A percentile compares a stretch with the other conserved stretches of the same genome.
phyloP scores from a whole-genome alignment of 495 filamentous ascomycete species.

The Penicillium samsonianum region DNA sequence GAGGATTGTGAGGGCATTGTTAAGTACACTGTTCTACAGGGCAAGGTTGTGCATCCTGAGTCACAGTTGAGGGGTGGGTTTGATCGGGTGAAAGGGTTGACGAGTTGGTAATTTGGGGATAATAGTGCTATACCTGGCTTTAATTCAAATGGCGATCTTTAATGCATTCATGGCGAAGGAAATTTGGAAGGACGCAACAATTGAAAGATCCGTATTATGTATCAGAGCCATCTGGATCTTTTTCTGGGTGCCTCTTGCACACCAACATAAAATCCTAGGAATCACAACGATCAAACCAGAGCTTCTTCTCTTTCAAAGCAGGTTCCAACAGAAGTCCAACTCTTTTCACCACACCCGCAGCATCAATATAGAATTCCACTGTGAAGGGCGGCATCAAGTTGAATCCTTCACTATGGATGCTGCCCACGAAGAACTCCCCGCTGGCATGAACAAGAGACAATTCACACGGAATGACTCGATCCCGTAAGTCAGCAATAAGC shows the following conservation, averaged over 20 bases:
- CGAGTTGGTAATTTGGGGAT: constrained; percentile 71
- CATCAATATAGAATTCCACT: no score
- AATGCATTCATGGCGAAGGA: neutral
- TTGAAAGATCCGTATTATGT: neutral
- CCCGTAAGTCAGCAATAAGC: no score
- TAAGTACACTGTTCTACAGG: constrained; percentile 82
- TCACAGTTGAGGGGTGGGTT: constrained; percentile 87
- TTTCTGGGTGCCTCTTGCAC: no score
- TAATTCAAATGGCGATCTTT: neutral
- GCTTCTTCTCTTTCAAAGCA: constrained; percentile 32
- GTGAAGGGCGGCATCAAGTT: no score
- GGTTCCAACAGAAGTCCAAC: constrained; percentile 35
- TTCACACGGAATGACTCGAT: no score
- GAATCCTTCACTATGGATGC: no score
- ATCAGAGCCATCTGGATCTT: neutral
- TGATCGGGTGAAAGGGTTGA: constrained; percentile 70
- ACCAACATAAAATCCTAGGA: no score
- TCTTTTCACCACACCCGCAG: no score
- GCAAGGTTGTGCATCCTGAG: constrained; percentile 88
- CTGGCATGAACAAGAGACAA: no score
- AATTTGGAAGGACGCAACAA: neutral
- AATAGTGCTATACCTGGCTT: neutral
- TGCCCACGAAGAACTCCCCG: no score
- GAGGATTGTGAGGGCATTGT: constrained; percentile 95
- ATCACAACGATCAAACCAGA: constrained; percentile 27